Evolutionary conservation across 2,329 filamentous ascomycete species (phyloP), one percentile per base, ranked within the genome.

Genomic region (Colletotrichum sp.): DNA sequence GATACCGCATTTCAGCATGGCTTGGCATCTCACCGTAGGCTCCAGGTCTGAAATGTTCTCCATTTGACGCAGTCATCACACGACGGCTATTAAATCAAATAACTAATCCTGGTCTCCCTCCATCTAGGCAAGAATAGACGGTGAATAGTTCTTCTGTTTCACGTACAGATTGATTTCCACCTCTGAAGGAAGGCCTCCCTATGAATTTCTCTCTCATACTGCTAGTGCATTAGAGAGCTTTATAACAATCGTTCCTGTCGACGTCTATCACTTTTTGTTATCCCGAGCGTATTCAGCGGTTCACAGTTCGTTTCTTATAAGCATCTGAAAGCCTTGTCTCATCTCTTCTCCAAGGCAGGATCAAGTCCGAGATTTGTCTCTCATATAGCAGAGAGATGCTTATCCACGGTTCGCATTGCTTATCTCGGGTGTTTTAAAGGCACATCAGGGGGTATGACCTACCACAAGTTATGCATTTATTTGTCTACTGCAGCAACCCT

Each of bases 221-320:
- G 8, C 4, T 43, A 18, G 4, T 9, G 7, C 36, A n/a, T 43
- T 43, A 6, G 14, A 10, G 16, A 43, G 36, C 36, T 18, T 43
- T 9, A 43, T 43, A 1, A 18, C 4, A 43, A n/a, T n/a, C 0
- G 4, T 2, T 43, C 7, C 16, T 8, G 2, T 43, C 7, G 16
- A 5, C 4, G 7, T n/a, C 4, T 8, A 10, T 43, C 16, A 18
- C 8, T 18, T 18, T 18, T 7, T 43, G 16, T n/a, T 16, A 16
- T n/a, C 36, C 4, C 7, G 18, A 4, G 36, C 16, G 18, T n/a
- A n/a, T 43, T 43, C 7, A 7, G 16, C 36, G 16, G 4, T 43
- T 43, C 18, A 18, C 16, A 43, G 2, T 5, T 43, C 36, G 16
- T 5, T 43, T 18, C 16, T 43, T 1, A 43, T 16, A 16, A 16